Base-by-base conservation (phyloP, 805 yeast species). In the Saccharomycopsis olivae region DNA sequence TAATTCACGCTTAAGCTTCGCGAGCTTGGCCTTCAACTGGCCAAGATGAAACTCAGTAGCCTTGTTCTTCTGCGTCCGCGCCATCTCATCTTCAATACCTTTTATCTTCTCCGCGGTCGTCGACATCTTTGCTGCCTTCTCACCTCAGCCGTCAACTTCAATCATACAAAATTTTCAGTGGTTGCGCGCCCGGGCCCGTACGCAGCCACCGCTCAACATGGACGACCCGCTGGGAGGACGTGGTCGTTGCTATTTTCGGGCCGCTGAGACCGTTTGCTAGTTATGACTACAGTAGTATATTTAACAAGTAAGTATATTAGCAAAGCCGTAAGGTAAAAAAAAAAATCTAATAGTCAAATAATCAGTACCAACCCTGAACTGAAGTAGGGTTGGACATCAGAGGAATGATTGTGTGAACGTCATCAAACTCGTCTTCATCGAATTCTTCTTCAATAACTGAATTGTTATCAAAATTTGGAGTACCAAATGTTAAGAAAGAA, bases 21-120 rank as follows among this genome's bases (percentile, higher is more conserved):
- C 98, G 41, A 92, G 66, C 56, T 92, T 92, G 40, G 98, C 98
- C 62, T 94, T 92, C 49, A 92, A 69, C 65, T 87, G 95, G 56
- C 99, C 98, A 70, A 92, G 66, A 69, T 92, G 99, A 66, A 83
- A 89, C 50, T 92, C 85, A 3, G 99, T 92, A 57, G 94, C 94
- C 76, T 92, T 92, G 66, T 92, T 92, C 66, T 89, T 92, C 59
- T 92, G 99, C 55, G 99, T 92, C 54, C 72, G 72, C 65, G 96
- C 88, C 98, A 89, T 89, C 70, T 89, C 98, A 64, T 82, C 92
- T 63, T 89, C 96, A 68, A 88, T 83, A 65, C 80, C 78, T 65
- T 82, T 78, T 56, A 82, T 81, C 58, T 81, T 71, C 49, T 66
- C 71, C 23, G 65, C 72, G 4, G 71, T 65, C 14, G 71, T 66